Evolutionary conservation across 768 basidiomycete species (phyloP).

Genomic region (Lanmaoa pseudosensibilis): DNA sequence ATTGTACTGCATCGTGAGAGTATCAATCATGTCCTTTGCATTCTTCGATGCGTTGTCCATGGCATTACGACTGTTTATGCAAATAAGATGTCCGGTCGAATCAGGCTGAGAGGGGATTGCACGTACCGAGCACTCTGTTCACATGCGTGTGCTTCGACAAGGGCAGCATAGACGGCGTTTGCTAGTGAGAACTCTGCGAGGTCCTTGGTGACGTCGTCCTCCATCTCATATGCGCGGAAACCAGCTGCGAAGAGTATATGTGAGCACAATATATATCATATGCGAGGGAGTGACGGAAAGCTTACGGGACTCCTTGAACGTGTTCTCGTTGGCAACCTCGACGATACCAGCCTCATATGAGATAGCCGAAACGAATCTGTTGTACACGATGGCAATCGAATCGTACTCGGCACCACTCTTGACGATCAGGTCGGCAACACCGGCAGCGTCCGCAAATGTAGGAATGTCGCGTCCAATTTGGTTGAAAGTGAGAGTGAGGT

Average conservation of each 20-base stretch:
- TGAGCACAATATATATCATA: conserved; percentile 3
- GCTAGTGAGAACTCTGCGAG: conserved; percentile 94
- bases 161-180: conserved; percentile 92
- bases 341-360: conserved; percentile 80
- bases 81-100: background rate
- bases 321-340: conserved; percentile 79
- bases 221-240: conserved; percentile 96
- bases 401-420: conserved; percentile 86
- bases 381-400: conserved; percentile 76
- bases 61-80: conserved; percentile 71
- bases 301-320: conserved; percentile 79
- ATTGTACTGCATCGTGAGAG: conserved; percentile 93
- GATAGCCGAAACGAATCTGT: conserved; percentile 85
- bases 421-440: conserved; percentile 90
- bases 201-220: conserved; percentile 93
- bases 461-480: conserved; percentile 98
- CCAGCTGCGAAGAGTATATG: conserved; percentile 49
- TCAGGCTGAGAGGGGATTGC: too few relatives aligned
- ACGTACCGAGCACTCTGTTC: conserved; percentile 86
- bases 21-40: conserved; percentile 87
- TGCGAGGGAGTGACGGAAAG: conserved; percentile 15
- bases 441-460: conserved; percentile 93
- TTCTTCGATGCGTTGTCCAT: conserved; percentile 99
- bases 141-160: conserved; percentile 94
- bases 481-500: conserved; percentile 88